Conservation (phyloP, 129 eudicot genomes). For the Tanacetum coccineum region DNA sequence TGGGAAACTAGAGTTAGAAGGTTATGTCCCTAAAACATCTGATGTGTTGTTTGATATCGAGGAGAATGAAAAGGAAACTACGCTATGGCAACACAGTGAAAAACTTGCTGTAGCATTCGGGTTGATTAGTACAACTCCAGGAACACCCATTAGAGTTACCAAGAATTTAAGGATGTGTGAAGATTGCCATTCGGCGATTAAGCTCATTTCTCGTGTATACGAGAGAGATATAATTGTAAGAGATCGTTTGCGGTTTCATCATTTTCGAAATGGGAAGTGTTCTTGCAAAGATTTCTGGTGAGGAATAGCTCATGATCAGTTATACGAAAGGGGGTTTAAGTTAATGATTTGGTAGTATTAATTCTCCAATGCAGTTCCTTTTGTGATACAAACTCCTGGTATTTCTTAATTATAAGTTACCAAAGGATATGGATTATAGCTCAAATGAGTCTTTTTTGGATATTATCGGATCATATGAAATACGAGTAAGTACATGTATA, state of each 20-base stretch:
- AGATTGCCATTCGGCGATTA: constrained; percentile 51
- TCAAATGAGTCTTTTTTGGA: no score
- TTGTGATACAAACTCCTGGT: no score
- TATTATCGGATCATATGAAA: no score
- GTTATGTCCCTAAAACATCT: constrained; percentile 42
- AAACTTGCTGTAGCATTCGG: constrained; percentile 66
- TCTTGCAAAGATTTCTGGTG: constrained; percentile 68
- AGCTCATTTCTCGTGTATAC: constrained; percentile 52
- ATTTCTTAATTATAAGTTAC: no score
- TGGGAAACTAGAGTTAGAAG: constrained; percentile 30
- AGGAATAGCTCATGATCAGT: constrained; percentile 1
- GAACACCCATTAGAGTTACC: constrained; percentile 43
- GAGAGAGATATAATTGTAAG: constrained; percentile 53
- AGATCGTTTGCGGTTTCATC: constrained; percentile 58
- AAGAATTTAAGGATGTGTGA: constrained; percentile 59
- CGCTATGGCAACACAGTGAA: constrained; percentile 53
- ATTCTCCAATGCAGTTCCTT: no score
- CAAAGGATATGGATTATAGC: no score
- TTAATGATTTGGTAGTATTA: no score
- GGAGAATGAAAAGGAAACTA: constrained; percentile 54
- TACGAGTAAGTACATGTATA: no score
- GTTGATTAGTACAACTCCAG: constrained; percentile 37
- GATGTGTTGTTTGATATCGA: constrained; percentile 54
- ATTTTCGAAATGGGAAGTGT: constrained; percentile 57
- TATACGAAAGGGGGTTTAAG: not conserved